Conservation (phyloP, 257 asterid genomes). For the Craterostigma plantagineum region DNA sequence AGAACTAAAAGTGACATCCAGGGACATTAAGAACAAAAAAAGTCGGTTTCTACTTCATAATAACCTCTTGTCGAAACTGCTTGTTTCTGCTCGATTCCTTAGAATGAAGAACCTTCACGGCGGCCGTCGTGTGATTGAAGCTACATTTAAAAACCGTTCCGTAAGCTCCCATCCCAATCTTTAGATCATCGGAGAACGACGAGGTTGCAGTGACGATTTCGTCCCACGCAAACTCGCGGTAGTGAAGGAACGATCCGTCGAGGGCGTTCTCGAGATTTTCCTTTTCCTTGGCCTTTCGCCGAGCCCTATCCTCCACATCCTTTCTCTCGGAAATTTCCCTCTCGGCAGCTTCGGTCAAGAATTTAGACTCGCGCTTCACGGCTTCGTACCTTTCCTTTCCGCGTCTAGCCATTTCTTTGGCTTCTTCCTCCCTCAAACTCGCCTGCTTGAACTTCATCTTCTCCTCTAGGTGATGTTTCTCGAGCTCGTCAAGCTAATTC, state of each 20-base stretch:
- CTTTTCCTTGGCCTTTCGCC: conserved; percentile 40
- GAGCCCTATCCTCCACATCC: conserved; percentile 44
- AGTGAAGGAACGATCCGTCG: conserved; percentile 25
- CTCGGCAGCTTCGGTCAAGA: conserved; percentile 39
- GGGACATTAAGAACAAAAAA: background rate
- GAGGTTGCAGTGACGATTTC: conserved; percentile 56
- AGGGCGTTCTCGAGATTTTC: conserved; percentile 50
- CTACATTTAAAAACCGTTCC: conserved; percentile 77
- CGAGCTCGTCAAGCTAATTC: conserved; percentile 43
- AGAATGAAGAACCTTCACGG: conserved; percentile 66
- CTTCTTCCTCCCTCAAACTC: conserved; percentile 62
- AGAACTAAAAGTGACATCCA: too few relatives aligned
- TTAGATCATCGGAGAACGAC: conserved; percentile 50
- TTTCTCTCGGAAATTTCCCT: conserved; percentile 56
- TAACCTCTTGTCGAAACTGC: conserved; percentile 91
- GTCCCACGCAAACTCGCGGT: conserved; percentile 68
- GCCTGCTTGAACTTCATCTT: conserved; percentile 35
- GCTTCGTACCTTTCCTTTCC: conserved; percentile 45
- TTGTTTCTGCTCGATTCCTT: conserved; percentile 30
- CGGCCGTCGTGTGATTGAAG: conserved; percentile 70
- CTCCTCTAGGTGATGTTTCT: conserved; percentile 47
- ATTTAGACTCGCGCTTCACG: conserved; percentile 49
- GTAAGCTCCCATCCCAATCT: conserved; percentile 71
- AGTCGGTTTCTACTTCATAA: too few relatives aligned
- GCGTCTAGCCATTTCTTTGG: conserved; percentile 34